A percentile compares a stretch with the other conserved stretches of the same genome.
phyloP scores from a whole-genome alignment of 2,329 filamentous ascomycete species.

The Alternaria solani region DNA sequence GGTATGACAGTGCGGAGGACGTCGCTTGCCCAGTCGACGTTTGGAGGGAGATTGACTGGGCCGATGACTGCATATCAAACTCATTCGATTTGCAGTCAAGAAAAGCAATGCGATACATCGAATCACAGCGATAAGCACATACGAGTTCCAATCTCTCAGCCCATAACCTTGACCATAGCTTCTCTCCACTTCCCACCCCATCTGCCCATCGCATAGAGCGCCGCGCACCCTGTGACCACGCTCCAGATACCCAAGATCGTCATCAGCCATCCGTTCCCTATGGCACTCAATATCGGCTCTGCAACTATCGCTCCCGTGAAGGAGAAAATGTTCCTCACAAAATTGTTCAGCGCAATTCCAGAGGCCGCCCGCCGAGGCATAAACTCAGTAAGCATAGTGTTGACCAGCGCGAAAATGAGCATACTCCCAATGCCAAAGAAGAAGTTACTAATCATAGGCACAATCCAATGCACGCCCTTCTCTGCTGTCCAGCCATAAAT shows the following conservation, averaged over 20 bases:
- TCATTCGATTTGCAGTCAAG: not conserved
- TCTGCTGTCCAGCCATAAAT: conserved; percentile 51
- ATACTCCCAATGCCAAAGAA: conserved; percentile 53
- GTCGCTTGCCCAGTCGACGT: too few relatives aligned
- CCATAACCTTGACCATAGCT: conserved; percentile 62
- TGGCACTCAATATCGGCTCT: conserved; percentile 44
- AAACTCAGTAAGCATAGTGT: conserved; percentile 54
- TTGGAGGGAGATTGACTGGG: too few relatives aligned
- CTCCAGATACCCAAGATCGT: conserved; percentile 55
- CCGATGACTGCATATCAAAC: too few relatives aligned
- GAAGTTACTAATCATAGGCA: conserved; percentile 52
- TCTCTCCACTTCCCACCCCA: conserved; percentile 70
- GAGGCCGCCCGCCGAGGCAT: conserved; percentile 48
- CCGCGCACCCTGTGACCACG: conserved; percentile 56
- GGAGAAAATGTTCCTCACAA: conserved; percentile 49
- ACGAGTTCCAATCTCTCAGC: conserved; percentile 9
- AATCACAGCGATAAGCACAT: not conserved
- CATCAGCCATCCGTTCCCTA: conserved; percentile 53
- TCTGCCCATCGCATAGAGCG: conserved; percentile 68
- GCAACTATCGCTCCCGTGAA: conserved; percentile 50
- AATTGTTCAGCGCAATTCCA: conserved; percentile 53
- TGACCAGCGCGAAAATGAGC: conserved; percentile 50
- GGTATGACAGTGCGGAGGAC: too few relatives aligned
- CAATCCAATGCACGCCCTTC: conserved; percentile 44
- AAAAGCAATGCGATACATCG: not conserved